Evolutionary conservation across 306 rosid genomes (phyloP).

Genomic region (Dicorynia guianensis): DNA sequence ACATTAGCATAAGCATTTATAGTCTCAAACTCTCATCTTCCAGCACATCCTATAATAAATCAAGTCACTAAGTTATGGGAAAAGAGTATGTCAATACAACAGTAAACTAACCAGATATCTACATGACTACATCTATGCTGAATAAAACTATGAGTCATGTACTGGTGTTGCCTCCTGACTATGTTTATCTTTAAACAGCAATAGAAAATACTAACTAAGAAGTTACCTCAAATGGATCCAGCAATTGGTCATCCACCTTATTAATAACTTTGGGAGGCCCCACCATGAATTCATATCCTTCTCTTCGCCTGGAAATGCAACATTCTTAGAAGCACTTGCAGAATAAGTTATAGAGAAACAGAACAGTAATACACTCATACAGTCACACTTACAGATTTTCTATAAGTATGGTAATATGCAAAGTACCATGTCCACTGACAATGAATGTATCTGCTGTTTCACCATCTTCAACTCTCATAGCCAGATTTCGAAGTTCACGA

Average conservation of each 20-base stretch:
- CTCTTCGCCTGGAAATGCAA: slow-evolving; percentile 84
- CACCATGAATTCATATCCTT: slow-evolving; percentile 98
- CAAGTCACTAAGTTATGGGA: neutral
- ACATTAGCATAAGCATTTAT: slow-evolving; percentile 5
- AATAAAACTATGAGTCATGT: too few species aligned
- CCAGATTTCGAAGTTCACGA: slow-evolving; percentile 95
- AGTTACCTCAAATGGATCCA: slow-evolving; percentile 93
- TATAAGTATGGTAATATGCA: slow-evolving; percentile 93
- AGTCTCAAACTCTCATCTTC: neutral
- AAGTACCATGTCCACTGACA: slow-evolving; percentile 99
- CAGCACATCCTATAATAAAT: slow-evolving; percentile 5
- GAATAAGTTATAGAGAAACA: slow-evolving; percentile 35
- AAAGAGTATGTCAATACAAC: too few species aligned
- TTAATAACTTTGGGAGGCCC: slow-evolving; percentile 99
- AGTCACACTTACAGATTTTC: slow-evolving; percentile 99
- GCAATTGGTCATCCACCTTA: slow-evolving; percentile 75
- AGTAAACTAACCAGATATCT: too few species aligned
- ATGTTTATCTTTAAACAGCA: neutral
- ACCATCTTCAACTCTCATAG: slow-evolving; percentile 98
- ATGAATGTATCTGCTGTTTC: slow-evolving; percentile 96
- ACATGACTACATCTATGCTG: too few species aligned
- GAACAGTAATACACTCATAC: slow-evolving; percentile 44
- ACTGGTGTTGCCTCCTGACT: slow-evolving; percentile 3
- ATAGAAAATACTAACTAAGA: slow-evolving; percentile 11
- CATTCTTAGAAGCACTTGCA: slow-evolving; percentile 30